Conservation (phyloP, 2,329 filamentous ascomycete species). For the Coleophoma cylindrospora region DNA sequence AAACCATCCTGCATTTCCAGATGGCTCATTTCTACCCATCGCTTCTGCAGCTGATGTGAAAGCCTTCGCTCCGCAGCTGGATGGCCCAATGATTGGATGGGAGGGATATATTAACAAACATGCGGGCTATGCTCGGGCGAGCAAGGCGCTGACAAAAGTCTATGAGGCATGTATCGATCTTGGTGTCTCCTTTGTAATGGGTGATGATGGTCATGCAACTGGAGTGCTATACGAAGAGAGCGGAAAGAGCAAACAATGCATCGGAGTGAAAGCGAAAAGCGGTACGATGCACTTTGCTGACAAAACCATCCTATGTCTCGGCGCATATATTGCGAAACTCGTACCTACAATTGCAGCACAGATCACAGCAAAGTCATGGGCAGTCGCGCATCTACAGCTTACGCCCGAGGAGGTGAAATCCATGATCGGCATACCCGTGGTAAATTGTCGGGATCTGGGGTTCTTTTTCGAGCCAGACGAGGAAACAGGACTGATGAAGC, state of each 20-base stretch:
- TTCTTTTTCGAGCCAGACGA: constrained; percentile 50
- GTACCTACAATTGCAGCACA: constrained; percentile 36
- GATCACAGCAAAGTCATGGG: constrained; percentile 47
- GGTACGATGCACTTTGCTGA: background rate
- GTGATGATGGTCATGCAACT: no score
- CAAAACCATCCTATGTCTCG: background rate
- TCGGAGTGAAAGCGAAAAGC: background rate
- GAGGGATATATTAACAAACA: background rate
- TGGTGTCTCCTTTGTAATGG: background rate
- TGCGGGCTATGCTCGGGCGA: background rate
- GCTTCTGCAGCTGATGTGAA: background rate
- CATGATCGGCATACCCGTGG: constrained; percentile 42
- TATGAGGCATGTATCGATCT: background rate
- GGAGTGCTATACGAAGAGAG: no score
- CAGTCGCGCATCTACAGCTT: constrained; percentile 43
- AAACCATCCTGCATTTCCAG: background rate
- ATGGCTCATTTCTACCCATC: background rate
- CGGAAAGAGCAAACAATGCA: background rate
- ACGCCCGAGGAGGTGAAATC: constrained; percentile 38
- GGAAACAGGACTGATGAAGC: constrained; percentile 40
- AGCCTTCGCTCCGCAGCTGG: background rate
- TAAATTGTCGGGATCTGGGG: constrained; percentile 43
- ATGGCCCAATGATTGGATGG: background rate
- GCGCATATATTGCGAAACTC: constrained; percentile 21
- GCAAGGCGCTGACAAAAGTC: background rate